phyloP scores from a whole-genome alignment of 768 basidiomycete species.

The Cystofilobasidium capitatum region DNA sequence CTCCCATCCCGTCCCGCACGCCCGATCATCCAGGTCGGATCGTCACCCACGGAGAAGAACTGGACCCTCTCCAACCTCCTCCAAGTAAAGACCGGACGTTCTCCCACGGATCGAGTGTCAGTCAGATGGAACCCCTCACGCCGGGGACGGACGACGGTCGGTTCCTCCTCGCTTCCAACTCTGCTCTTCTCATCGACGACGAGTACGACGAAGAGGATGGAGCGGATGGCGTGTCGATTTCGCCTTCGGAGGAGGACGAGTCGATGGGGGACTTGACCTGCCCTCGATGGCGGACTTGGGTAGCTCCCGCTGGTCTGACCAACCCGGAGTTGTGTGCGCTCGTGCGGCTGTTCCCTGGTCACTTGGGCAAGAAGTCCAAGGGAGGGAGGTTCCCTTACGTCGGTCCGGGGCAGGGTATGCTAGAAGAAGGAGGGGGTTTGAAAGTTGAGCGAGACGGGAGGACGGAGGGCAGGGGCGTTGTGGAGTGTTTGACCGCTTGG shows the following conservation, averaged over 20 bases:
- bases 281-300: slow-evolving; percentile 2
- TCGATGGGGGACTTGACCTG: neutral
- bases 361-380: neutral
- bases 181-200: neutral
- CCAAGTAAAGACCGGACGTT: slow-evolving; percentile 5
- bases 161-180: neutral
- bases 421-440: neutral
- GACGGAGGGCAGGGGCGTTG: too few species aligned
- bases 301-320: neutral
- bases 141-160: neutral
- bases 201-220: neutral
- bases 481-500: neutral
- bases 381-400: neutral
- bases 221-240: neutral
- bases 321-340: neutral
- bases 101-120: neutral
- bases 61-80: neutral
- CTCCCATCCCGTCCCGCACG: neutral
- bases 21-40: neutral
- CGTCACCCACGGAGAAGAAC: neutral
- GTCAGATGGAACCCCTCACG: neutral
- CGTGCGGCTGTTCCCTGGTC: neutral
- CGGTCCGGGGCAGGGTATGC: neutral
- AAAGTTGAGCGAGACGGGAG: neutral
- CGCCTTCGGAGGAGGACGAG: neutral